Conservation (phyloP, 352 stramenopile species). For the Phytopythium cucurbitacearum region DNA sequence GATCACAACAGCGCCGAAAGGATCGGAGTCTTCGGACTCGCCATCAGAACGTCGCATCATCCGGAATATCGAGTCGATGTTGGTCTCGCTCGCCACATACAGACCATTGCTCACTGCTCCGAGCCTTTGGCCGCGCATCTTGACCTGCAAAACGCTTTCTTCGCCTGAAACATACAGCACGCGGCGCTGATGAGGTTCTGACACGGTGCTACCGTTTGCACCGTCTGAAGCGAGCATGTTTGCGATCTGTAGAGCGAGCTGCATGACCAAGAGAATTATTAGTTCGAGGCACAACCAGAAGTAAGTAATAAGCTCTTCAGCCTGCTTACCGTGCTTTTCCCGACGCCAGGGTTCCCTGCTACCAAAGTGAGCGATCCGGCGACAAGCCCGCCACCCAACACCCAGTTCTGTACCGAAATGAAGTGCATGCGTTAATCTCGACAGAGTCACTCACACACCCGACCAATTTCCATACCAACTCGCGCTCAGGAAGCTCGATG, state of each 20-base stretch:
- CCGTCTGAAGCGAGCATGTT: constrained; percentile 65
- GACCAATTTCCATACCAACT: constrained; percentile 33
- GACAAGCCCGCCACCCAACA: constrained; percentile 95
- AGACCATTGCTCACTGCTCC: constrained; percentile 58
- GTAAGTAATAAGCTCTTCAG: neutral
- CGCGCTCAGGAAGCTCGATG: constrained; percentile 63
- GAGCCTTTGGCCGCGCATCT: constrained; percentile 87
- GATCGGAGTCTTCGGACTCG: constrained; percentile 3
- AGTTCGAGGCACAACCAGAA: neutral
- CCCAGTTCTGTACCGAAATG: constrained; percentile 68
- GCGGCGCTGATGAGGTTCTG: constrained; percentile 14
- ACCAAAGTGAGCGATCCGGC: constrained; percentile 93
- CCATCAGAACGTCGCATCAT: constrained; percentile 37
- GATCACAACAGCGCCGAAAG: constrained; percentile 85
- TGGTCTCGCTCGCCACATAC: constrained; percentile 83
- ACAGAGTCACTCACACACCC: neutral
- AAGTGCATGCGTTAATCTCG: neutral
- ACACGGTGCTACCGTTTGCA: constrained; percentile 3
- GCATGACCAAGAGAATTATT: constrained; percentile 3
- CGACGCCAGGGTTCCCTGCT: constrained; percentile 93
- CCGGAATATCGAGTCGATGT: constrained; percentile 69
- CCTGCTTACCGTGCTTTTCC: constrained; percentile 81
- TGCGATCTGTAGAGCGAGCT: constrained; percentile 92
- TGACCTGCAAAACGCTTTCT: constrained; percentile 95
- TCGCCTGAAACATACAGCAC: constrained; percentile 97